phyloP scores from a whole-genome alignment of 805 yeast genomes.

The Kuraishia hungarica region DNA sequence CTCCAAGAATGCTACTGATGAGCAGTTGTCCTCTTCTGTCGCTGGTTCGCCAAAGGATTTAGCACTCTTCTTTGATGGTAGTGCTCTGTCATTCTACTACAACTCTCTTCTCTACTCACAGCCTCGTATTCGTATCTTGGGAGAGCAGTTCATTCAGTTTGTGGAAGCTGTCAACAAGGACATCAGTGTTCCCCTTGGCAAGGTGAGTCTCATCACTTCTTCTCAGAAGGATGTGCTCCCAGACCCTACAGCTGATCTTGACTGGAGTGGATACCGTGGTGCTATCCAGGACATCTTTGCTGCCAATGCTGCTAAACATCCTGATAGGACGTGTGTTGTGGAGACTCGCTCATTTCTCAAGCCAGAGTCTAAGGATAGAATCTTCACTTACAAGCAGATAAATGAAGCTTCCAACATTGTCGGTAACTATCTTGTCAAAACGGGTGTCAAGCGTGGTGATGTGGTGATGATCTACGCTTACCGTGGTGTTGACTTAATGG shows the following conservation, averaged over 20 bases:
- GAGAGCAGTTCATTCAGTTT: slow-evolving; percentile 65
- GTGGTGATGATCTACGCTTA: slow-evolving; percentile 97
- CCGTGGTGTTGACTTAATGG: slow-evolving; percentile 94
- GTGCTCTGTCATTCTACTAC: slow-evolving; percentile 43
- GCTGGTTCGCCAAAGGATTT: slow-evolving; percentile 56
- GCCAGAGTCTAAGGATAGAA: slow-evolving; percentile 47
- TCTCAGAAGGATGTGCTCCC: slow-evolving; percentile 60
- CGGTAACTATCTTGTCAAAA: slow-evolving; percentile 75
- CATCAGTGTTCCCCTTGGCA: slow-evolving; percentile 40
- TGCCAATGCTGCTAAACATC: slow-evolving; percentile 74
- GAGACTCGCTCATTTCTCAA: slow-evolving; percentile 75
- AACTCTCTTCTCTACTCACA: slow-evolving; percentile 68
- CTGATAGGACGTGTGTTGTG: slow-evolving; percentile 84
- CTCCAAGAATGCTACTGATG: slow-evolving; percentile 18
- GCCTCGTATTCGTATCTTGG: slow-evolving; percentile 59
- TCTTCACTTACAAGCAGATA: slow-evolving; percentile 80
- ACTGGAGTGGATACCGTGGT: slow-evolving; percentile 89
- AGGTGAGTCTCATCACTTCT: slow-evolving; percentile 60
- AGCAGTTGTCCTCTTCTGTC: slow-evolving; percentile 36
- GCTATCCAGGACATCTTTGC: slow-evolving; percentile 95
- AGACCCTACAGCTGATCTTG: slow-evolving; percentile 79
- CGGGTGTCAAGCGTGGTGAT: slow-evolving; percentile 85
- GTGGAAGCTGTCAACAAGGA: slow-evolving; percentile 25
- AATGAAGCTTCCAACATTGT: slow-evolving; percentile 89
- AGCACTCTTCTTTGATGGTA: slow-evolving; percentile 38